Conservation (phyloP, 2,329 filamentous ascomycete genomes). For the Fusarium sp. region DNA sequence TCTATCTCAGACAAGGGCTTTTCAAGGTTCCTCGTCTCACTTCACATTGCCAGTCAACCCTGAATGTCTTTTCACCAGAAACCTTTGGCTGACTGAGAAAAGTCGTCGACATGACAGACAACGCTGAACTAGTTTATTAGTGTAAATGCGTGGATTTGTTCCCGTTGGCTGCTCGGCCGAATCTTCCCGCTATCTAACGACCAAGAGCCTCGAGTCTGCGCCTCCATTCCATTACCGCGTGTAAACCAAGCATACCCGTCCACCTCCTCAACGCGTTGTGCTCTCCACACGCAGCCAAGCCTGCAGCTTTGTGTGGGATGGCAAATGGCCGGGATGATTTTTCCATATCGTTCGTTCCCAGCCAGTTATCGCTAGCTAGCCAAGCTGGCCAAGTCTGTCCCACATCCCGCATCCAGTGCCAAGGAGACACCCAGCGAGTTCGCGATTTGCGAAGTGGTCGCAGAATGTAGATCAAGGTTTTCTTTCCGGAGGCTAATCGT, state of each 20-base stretch:
- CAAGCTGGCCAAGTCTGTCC: conserved; percentile 20
- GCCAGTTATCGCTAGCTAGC: conserved; percentile 12
- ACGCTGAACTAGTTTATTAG: not conserved
- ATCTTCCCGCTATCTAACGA: conserved; percentile 24
- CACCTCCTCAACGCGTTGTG: conserved; percentile 42
- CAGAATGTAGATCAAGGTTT: conserved; percentile 25
- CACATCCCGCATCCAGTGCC: conserved; percentile 34
- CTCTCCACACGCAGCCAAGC: conserved; percentile 33
- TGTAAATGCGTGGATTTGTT: conserved; percentile 11
- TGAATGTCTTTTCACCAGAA: conserved; percentile 1
- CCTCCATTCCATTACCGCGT: conserved; percentile 36
- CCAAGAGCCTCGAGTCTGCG: not conserved
- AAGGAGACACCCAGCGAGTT: conserved; percentile 18
- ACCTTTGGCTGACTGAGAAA: not conserved
- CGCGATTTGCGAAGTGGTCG: conserved; percentile 26
- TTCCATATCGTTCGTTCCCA: not conserved
- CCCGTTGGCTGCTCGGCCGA: conserved; percentile 27
- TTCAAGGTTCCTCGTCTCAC: conserved; percentile 4
- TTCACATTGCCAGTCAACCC: not conserved
- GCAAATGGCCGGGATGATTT: not conserved
- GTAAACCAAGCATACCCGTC: conserved; percentile 4
- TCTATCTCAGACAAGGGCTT: conserved; percentile 1
- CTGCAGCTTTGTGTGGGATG: conserved; percentile 20
- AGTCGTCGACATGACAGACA: conserved; percentile 2
- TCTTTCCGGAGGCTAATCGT: conserved; percentile 1